Evolutionary conservation across 2,329 filamentous ascomycete species (phyloP).

Genomic region (Aspergillus sp.): DNA sequence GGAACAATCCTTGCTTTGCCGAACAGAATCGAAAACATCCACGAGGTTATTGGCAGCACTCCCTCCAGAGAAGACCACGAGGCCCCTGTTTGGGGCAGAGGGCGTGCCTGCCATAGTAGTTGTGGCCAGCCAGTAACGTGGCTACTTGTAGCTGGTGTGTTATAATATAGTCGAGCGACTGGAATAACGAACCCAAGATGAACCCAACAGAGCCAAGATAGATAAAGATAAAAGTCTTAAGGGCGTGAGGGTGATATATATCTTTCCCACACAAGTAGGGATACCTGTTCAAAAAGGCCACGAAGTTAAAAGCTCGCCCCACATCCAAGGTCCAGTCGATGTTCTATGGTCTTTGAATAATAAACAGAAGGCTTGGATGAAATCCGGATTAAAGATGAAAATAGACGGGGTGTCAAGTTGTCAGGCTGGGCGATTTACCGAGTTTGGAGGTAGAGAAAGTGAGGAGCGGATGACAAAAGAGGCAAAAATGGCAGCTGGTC

Average conservation of each 20-base stretch:
- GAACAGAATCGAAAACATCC: slow-evolving; percentile 75
- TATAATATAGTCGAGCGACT: not conserved
- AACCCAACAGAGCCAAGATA: too few relatives aligned
- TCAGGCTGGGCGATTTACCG: not conserved
- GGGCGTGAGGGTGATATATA: too few relatives aligned
- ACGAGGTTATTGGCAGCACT: slow-evolving; percentile 94
- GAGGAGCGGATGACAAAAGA: not conserved
- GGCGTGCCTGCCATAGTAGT: slow-evolving; percentile 13
- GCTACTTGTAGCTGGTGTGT: too few relatives aligned
- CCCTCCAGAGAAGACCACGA: slow-evolving; percentile 87
- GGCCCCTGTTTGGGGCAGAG: slow-evolving; percentile 47
- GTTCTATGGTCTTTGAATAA: not conserved
- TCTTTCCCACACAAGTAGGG: too few relatives aligned
- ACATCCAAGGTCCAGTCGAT: too few relatives aligned
- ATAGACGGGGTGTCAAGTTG: not conserved
- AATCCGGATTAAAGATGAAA: not conserved
- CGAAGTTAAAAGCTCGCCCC: not conserved
- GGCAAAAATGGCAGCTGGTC: slow-evolving; percentile 3
- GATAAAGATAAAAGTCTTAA: too few relatives aligned
- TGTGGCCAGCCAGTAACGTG: too few relatives aligned
- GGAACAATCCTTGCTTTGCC: slow-evolving; percentile 63
- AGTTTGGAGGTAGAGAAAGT: not conserved
- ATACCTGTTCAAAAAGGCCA: not conserved
- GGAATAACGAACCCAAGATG: not conserved
- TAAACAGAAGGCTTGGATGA: not conserved